Percentiles rank a stretch among this genome's conserved stretches.
These are phyloP conservation scores for Hypericum androsaemum DNA, from an alignment of 345 rosid genomes.

Conservation along the genomic window DNA sequence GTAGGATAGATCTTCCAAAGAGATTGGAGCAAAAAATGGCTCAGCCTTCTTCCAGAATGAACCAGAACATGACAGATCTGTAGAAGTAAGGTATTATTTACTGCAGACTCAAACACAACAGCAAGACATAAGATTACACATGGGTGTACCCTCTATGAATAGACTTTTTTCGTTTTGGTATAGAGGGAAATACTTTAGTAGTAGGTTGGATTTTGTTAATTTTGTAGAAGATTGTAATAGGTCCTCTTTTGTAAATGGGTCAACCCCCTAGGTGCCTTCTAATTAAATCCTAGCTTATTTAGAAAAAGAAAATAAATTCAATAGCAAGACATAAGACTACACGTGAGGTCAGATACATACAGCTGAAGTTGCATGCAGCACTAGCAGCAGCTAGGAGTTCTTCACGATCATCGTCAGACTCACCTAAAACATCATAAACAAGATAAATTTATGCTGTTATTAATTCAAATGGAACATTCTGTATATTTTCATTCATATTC, in stretches of 20 bases:
- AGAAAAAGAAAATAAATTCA: neutral
- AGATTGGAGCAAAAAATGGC: constrained; percentile 25
- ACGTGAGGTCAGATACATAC: constrained; percentile 22
- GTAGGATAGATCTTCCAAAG: constrained; percentile 26
- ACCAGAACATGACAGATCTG: constrained; percentile 39
- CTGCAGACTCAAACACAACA: neutral
- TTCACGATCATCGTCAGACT: constrained; percentile 44
- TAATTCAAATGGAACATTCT: no score
- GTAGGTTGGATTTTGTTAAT: no score
- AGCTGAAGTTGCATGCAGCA: constrained; percentile 33
- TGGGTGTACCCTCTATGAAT: no score
- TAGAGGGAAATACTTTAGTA: no score
- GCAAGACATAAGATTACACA: no score
- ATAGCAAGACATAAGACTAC: neutral
- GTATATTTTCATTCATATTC: no score
- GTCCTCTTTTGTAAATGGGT: no score
- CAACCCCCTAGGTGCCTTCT: no score
- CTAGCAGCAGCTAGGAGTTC: constrained; percentile 45
- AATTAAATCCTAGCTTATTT: neutral
- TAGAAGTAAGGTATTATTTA: constrained; percentile 7
- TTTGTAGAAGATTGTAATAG: no score
- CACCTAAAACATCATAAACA: constrained; percentile 25
- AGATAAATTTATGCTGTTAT: neutral
- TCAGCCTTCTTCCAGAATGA: constrained; percentile 48
- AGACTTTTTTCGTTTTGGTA: no score